Evolutionary conservation across 768 basidiomycete species (phyloP), one percentile per base, ranked within the genome.

Genomic region (Gelatoporia subvermispora): DNA sequence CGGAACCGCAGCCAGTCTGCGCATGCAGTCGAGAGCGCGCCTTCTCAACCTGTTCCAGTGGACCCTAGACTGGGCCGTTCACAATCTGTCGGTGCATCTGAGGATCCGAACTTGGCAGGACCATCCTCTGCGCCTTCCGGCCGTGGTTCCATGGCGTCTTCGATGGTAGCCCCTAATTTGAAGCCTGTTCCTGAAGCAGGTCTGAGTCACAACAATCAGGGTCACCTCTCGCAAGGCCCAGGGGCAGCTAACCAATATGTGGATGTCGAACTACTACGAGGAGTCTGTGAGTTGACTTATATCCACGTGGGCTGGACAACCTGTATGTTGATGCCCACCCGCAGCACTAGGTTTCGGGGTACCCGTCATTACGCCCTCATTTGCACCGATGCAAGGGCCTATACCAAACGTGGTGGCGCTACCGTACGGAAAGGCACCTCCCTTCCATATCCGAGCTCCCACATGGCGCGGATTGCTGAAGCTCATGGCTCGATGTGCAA

Each of bases 321-420:
- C 20, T 35, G n/a, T 35, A 18, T 10, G 28, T 22, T 45, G 51
- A 41, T 41, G 35, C 22, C 13, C 41, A 43, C 41, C 28, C 50
- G 34, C 52, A 90, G 88, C 87, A 13, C 73, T 89, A 52, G 84
- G 85, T 2, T 89, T 88, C 58, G 62, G 65, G 39, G 65, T 74
- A 24, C 86, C 88, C 0, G 65, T 70, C 1, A 78, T 88, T 46
- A 72, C 76, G 8, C 57, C 70, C 0, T 62, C 68, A 28, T 57
- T 76, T n/a, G 45, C 63, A 11, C 73, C 76, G 1, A 78, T 84
- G 76, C 51, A 65, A 35, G 72, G 68, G 15, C 57, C 73, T 2
- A 77, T 91, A 68, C 88, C 88, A 4, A 82, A 84, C 52, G 75
- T 86, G 37, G 80, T 92, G n/a, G 76, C 79, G 4, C 68, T 92